Evolutionary conservation across 169 alveolate species (phyloP).

Genomic region (Eimeria acervulina): DNA sequence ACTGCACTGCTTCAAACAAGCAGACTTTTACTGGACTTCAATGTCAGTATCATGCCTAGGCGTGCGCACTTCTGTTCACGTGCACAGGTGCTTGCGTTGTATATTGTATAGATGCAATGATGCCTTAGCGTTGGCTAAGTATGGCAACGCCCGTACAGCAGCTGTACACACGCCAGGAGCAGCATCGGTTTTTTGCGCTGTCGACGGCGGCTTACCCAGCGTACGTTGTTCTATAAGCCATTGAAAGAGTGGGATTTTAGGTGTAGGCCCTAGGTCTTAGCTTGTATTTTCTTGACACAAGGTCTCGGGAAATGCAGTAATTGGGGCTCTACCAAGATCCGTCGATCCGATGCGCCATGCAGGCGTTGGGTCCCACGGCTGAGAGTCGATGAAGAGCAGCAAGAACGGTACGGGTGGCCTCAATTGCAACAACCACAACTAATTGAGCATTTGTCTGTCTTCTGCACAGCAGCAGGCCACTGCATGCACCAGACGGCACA

Average conservation of each 20-base stretch:
- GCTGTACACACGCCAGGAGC: background rate
- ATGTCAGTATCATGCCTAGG: too few relatives aligned
- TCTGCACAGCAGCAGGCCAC: constrained; percentile 46
- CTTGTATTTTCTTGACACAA: too few relatives aligned
- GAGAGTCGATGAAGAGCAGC: background rate
- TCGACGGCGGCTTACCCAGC: background rate
- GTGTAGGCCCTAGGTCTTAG: background rate
- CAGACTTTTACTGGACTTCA: too few relatives aligned
- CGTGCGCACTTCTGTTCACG: too few relatives aligned
- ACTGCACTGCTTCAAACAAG: too few relatives aligned
- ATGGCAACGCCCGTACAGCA: background rate
- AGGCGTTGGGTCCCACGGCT: background rate
- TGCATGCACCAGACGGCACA: background rate
- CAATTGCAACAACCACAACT: background rate
- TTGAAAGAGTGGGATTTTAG: background rate
- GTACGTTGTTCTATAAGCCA: background rate
- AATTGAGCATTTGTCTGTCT: background rate
- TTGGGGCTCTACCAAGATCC: constrained; percentile 34
- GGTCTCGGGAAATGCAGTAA: constrained; percentile 27
- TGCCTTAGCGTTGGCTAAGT: background rate
- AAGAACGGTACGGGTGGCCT: background rate
- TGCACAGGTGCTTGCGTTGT: too few relatives aligned
- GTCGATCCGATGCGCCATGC: background rate
- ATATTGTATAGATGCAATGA: too few relatives aligned
- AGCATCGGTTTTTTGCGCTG: background rate